Percentiles rank a stretch among this genome's conserved stretches.
phyloP scores from a whole-genome alignment of 2,329 filamentous ascomycete species.

The Claviceps arundinis region DNA sequence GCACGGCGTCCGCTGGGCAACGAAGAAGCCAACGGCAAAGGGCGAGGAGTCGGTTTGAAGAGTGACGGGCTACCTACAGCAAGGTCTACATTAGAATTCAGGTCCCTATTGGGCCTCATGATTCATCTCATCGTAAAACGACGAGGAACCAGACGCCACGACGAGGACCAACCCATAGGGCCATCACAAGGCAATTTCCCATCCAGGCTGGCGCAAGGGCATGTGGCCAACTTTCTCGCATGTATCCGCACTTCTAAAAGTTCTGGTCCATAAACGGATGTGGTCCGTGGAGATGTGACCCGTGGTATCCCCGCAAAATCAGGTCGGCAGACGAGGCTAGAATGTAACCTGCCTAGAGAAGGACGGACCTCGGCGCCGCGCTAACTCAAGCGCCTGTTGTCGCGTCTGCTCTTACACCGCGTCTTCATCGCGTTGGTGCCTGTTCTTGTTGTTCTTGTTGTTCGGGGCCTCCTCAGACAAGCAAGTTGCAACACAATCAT shows the following conservation, averaged over 20 bases:
- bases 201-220: background rate
- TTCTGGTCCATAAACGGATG: too few species aligned
- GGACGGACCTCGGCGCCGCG: background rate
- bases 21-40: too few species aligned
- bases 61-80: too few species aligned
- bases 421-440: background rate
- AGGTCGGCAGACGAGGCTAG: background rate
- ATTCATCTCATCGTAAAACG: too few species aligned
- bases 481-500: background rate
- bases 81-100: too few species aligned
- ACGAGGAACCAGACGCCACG: too few species aligned
- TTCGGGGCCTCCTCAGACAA: background rate
- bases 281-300: background rate
- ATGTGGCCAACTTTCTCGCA: background rate
- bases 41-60: too few species aligned
- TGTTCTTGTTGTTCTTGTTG: background rate
- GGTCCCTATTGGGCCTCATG: too few species aligned
- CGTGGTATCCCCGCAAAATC: background rate
- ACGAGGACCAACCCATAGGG: background rate
- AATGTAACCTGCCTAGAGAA: constrained; percentile 7
- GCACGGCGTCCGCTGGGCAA: too few species aligned
- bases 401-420: background rate
- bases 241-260: too few species aligned
- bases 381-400: background rate
- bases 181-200: background rate